Base-by-base conservation (phyloP, 2,329 filamentous ascomycete genomes). In the Diaporthe caulivora region DNA sequence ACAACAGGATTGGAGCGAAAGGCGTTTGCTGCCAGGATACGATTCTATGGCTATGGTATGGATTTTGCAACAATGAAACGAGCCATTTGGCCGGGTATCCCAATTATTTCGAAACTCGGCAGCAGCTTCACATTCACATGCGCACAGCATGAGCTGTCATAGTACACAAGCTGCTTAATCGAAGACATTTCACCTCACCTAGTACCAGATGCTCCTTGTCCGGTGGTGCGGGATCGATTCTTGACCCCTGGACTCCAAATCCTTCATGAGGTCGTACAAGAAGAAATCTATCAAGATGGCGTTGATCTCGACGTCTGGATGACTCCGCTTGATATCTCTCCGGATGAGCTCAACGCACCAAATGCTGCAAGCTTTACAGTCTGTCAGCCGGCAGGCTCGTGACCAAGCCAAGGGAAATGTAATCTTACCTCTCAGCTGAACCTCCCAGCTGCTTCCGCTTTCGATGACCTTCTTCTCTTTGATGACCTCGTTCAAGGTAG, bases 251-350 rank as follows among this genome's bases (percentile, higher is more conserved):
- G 84, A 86, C 82, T 98, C 96, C 80, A 93, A 82, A 80, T 95
- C 93, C 82, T 98, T 99, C 84, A 97, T 95, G 24, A 93, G 91
- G 84, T 99, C 97, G 81, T 99, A 99, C 71, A 99, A 86, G 82
- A 98, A 98, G 84, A 98, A 99, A 83, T 99, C 97, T 76, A 99
- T 97, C 78, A 99, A 83, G 51, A 98, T 94, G 34, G 97, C 95
- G 81, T 99, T 99, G 77, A 92, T 83, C 69, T 90, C 86, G 1
- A 92, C 88, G 13, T 92, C 91, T 1, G 95, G 94, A 78, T 98
- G 91, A 18, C 90, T 83, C 58, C 87, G 89, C 72, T 92, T 80
- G 67, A 99, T 98, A 81, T 98, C 94, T 44, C 93, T 89, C 70
- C 92, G 88, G 76, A 99, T 93, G 76, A 98, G 85, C 82, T 99